These are phyloP conservation scores for Candida sanyaensis DNA, from an alignment of 1,139 yeast species.

Conservation along the genomic window DNA sequence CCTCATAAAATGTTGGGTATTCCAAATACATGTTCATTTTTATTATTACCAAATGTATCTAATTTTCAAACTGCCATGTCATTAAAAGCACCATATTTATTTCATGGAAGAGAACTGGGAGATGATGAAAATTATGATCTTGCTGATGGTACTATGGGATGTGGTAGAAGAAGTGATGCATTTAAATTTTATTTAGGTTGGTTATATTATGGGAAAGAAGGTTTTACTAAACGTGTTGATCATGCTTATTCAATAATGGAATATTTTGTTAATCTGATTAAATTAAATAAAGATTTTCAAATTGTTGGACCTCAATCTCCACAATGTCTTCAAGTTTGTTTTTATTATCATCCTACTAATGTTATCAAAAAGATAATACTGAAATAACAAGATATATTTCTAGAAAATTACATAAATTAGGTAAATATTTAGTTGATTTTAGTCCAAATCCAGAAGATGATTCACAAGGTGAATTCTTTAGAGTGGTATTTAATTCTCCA, in stretches of 20 bases:
- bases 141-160: slow-evolving; percentile 92
- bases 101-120: slow-evolving; percentile 60
- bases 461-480: slow-evolving; percentile 73
- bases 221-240: slow-evolving; percentile 61
- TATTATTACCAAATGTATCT: slow-evolving; percentile 68
- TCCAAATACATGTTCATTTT: slow-evolving; percentile 83
- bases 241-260: slow-evolving; percentile 69
- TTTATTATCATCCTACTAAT: slow-evolving; percentile 60
- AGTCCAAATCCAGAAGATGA: slow-evolving; percentile 68
- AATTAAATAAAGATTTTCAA: slow-evolving; percentile 41
- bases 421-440: slow-evolving; percentile 74
- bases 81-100: slow-evolving; percentile 76
- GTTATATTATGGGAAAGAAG: slow-evolving; percentile 72
- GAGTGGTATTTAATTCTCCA: slow-evolving; percentile 85
- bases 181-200: slow-evolving; percentile 78
- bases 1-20: slow-evolving; percentile 94
- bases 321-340: slow-evolving; percentile 83
- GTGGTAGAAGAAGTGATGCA: slow-evolving; percentile 86
- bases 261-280: slow-evolving; percentile 55
- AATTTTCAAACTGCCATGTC: slow-evolving; percentile 74
- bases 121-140: slow-evolving; percentile 70
- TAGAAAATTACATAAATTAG: slow-evolving; percentile 57
- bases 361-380: slow-evolving; percentile 43
- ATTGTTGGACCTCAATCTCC: slow-evolving; percentile 56
- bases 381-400: slow-evolving; percentile 65